Base-by-base conservation (phyloP, 768 basidiomycete species). In the Floccularia luteovirens region DNA sequence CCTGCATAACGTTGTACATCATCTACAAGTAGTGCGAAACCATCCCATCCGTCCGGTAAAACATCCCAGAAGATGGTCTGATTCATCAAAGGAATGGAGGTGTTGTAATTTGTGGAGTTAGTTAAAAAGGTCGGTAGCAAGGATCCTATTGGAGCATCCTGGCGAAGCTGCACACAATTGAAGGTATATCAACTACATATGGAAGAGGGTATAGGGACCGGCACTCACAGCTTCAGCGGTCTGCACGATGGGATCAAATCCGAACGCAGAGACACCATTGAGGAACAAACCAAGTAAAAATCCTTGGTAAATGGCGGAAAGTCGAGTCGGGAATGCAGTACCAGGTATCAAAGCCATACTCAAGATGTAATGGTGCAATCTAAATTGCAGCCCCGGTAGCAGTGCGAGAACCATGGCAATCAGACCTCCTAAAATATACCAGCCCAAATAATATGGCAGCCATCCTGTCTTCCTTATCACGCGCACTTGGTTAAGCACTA, bases 381-480 rank as follows among this genome's bases (percentile, higher is more conserved):
- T 73, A 31, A 90, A 63, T 36, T 75, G 59, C 34, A 90, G 55
- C 4, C 75, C 79, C 7, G 89, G 88, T 13, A 91, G 63, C 37
- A 75, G 63, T 2, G 80, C 73, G 32, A 92, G 55, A 3, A 90
- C 75, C 10, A 88, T 52, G 17, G 72, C 53, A n/a, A 81, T 67
- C 12, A 86, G 57, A 1, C 78, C 87, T 11, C 83, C 85, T 22
- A 68, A 52, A 25, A 75, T 60, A 53, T 85, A 86, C 84, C 89
- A 90, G 4, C 68, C 69, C 23, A 81, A 53, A 54, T 92, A 92
- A 52, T 77, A 72, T 3, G 79, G 78, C 10, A 92, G 61, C 79
- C 84, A 89, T 1, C 90, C 89, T 0, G 86, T 90, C 58, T 85
- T 84, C 37, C 89, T 75, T 42, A 90, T 81, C 39, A 90, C 76